phyloP scores from a whole-genome alignment of 257 asterid genomes.

The Ocimum tenuiflorum region DNA sequence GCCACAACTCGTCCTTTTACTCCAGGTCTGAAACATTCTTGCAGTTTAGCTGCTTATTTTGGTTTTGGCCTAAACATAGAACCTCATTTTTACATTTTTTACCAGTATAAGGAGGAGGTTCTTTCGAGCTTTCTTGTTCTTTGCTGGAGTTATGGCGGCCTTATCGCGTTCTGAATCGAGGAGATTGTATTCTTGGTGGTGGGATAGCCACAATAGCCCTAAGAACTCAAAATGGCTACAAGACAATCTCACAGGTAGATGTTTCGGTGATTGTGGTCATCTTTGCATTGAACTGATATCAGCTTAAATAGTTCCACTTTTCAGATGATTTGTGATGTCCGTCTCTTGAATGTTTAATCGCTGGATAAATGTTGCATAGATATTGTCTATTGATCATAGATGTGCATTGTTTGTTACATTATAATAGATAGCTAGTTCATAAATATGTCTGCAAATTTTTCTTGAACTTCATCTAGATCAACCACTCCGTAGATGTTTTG shows the following conservation, averaged over 20 bases:
- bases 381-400: too few species aligned
- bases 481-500: too few species aligned
- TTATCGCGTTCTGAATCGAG: constrained; percentile 54
- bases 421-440: too few species aligned
- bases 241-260: constrained; percentile 73
- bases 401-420: too few species aligned
- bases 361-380: too few species aligned
- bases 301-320: too few species aligned
- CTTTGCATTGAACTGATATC: too few species aligned
- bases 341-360: too few species aligned
- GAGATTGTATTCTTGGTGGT: constrained; percentile 87
- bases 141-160: constrained; percentile 57
- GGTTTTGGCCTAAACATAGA: background rate
- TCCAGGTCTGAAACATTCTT: constrained; percentile 20
- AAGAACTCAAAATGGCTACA: constrained; percentile 97
- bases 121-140: constrained; percentile 15
- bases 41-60: background rate
- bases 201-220: constrained; percentile 95
- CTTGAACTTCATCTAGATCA: too few species aligned
- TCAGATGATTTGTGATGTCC: too few species aligned
- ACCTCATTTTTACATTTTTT: too few species aligned
- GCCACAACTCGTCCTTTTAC: background rate
- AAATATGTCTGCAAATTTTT: too few species aligned
- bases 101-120: constrained; percentile 9
- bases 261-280: background rate